These are phyloP conservation scores for Citrus reticulata DNA, from an alignment of 345 rosid species.

Conservation along the genomic window DNA sequence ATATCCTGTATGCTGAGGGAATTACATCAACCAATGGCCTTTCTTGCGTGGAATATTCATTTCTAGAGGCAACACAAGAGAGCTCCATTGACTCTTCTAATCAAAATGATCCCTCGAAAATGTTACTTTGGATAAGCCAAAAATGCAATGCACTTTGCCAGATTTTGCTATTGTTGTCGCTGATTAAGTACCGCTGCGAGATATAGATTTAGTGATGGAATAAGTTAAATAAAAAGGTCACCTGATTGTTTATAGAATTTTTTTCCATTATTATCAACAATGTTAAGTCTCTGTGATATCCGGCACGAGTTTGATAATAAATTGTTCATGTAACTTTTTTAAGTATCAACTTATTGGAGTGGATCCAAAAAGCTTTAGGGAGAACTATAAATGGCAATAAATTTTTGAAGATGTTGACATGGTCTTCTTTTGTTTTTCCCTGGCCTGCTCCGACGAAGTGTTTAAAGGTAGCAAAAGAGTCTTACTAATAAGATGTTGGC, in stretches of 20 bases:
- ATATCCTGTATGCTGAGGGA: conserved; percentile 79
- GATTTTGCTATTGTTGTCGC: background rate
- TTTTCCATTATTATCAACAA: too few species aligned
- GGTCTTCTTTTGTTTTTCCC: conserved; percentile 65
- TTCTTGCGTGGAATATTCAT: conserved; percentile 72
- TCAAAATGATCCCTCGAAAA: conserved; percentile 37
- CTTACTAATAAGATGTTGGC: conserved; percentile 72
- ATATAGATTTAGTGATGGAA: background rate
- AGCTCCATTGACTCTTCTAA: conserved; percentile 18
- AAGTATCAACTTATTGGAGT: conserved; percentile 78
- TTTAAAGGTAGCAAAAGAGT: conserved; percentile 35
- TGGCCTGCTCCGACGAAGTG: conserved; percentile 56
- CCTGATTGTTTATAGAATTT: background rate
- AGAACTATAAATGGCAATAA: conserved; percentile 67
- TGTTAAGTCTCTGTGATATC: too few species aligned
- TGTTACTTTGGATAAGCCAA: conserved; percentile 34
- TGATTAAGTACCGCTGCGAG: background rate
- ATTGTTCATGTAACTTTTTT: background rate
- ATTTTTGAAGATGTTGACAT: conserved; percentile 83
- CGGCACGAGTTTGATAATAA: too few species aligned
- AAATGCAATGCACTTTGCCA: background rate
- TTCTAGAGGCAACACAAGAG: conserved; percentile 38
- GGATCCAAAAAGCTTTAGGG: conserved; percentile 66
- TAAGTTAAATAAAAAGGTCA: too few species aligned
- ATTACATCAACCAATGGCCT: conserved; percentile 59